Base-by-base conservation (phyloP, 768 basidiomycete species). In the Termitomyces sp. region DNA sequence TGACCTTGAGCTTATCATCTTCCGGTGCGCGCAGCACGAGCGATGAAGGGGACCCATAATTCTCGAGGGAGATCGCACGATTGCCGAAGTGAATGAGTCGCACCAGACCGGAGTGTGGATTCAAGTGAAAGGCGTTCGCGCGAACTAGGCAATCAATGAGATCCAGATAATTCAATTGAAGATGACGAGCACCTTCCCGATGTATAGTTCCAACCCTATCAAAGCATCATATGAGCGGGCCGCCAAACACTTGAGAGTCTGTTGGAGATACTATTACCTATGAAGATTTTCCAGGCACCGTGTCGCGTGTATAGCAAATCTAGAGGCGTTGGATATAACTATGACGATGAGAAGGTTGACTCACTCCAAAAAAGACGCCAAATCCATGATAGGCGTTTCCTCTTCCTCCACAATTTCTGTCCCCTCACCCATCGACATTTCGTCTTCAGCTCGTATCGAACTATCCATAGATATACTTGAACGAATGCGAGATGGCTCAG, bases 81-180 rank as follows among this genome's bases (percentile, higher is more conserved):
- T 91, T 90, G 20, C 90, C 88, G 64, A 88, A 89, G 67, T 91
- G 90, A 24, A 88, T 86, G 57, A 90, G 77, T 1, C 88, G 83
- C 33, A 90, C 89, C 44, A 84, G 78, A 15, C 87, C 87, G 42
- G 87, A 84, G 71, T 88, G 84, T 1, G 85, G 79, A 66, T 88
- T 89, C 35, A 88, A 76, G 71, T 90, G 89, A 69, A 89, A 90
- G 1, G 88, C 88, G 68, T 90, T 90, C 18, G 88, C 88, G 24
- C 89, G 85, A 35, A 91, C 88, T 87, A 67, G 33, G 44, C 40
- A 59, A 58, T 56, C 18, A 24, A 36, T 33, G 36, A 24, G 22
- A 42, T n/a, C 36, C 49, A 20, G 15, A 49, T 36, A 33, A 16
- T 35, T 28, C 9, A 16, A 24, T 16, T n/a, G 22, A 12, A 38